Evolutionary conservation across 2,329 filamentous ascomycete species (phyloP).

Genomic region (Fusarium pininemorale): DNA sequence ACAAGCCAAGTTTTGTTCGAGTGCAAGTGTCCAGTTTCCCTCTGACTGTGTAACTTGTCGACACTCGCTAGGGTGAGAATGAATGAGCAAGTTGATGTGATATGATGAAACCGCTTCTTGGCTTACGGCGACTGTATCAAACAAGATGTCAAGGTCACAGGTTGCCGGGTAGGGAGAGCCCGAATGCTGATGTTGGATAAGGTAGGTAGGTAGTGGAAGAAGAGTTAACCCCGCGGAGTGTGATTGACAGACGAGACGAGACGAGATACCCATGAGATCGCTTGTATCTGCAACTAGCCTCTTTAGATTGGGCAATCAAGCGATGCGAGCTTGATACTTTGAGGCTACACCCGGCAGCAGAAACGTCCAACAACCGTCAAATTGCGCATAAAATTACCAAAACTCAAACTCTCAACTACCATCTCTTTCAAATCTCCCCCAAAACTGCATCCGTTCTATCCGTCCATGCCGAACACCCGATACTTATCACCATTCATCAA

Average conservation of each 20-base stretch:
- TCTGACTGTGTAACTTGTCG: neutral
- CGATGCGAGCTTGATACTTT: neutral
- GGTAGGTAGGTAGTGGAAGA: neutral
- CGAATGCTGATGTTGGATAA: constrained; percentile 1
- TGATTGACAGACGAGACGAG: neutral
- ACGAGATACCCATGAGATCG: neutral
- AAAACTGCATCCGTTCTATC: constrained; percentile 15
- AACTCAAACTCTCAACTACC: neutral
- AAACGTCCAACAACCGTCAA: neutral
- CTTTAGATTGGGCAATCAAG: neutral
- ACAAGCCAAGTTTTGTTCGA: neutral
- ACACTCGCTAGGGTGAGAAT: neutral
- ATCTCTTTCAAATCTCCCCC: neutral
- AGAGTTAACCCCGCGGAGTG: constrained; percentile 1
- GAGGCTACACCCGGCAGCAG: neutral
- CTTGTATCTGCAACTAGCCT: neutral
- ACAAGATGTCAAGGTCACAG: neutral
- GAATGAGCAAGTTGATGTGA: constrained; percentile 36
- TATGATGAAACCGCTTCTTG: neutral
- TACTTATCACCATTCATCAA: neutral
- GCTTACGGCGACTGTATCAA: neutral
- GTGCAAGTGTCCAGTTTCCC: neutral
- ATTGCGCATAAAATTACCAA: neutral
- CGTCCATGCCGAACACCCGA: constrained; percentile 32
- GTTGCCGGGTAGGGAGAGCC: neutral